phyloP scores from a whole-genome alignment of 2,329 filamentous ascomycete genomes.

The Thelonectria discophora region DNA sequence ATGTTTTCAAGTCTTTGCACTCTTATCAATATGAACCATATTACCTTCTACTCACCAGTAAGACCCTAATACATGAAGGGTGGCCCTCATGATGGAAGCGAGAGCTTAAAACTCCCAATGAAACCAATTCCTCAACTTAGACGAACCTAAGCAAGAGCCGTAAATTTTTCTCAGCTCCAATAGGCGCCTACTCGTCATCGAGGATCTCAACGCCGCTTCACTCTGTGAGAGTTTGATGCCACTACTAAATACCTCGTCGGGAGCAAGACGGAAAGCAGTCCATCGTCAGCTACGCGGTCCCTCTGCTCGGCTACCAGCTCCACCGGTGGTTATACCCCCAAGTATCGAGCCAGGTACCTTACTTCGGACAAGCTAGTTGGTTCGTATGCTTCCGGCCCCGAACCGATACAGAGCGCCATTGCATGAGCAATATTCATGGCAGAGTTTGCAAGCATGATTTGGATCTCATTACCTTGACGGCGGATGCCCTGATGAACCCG shows the following conservation, averaged over 20 bases:
- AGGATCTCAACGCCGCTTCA: slow-evolving; percentile 46
- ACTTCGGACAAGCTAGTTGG: slow-evolving; percentile 53
- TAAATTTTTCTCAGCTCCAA: slow-evolving; percentile 45
- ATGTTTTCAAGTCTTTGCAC: too few species aligned
- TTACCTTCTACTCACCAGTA: too few species aligned
- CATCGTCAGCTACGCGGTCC: slow-evolving; percentile 23
- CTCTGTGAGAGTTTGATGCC: slow-evolving; percentile 39
- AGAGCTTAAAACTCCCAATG: slow-evolving; percentile 44
- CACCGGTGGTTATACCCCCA: slow-evolving; percentile 11
- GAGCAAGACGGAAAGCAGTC: slow-evolving; percentile 30
- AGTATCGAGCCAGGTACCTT: slow-evolving; percentile 54
- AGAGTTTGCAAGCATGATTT: too few species aligned
- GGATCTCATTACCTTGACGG: too few species aligned
- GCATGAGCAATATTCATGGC: too few species aligned
- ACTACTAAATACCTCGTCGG: slow-evolving; percentile 36
- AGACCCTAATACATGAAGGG: slow-evolving; percentile 39
- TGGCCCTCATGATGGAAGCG: slow-evolving; percentile 43
- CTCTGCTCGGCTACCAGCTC: neutral
- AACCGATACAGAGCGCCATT: too few species aligned
- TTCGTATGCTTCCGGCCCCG: too few species aligned
- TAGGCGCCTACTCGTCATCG: slow-evolving; percentile 43
- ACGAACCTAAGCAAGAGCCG: slow-evolving; percentile 38
- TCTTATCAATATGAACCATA: too few species aligned
- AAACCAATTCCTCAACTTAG: slow-evolving; percentile 33
- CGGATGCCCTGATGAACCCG: too few species aligned